Conservation (phyloP, 495 filamentous ascomycete genomes). For the Neurospora terricola region DNA sequence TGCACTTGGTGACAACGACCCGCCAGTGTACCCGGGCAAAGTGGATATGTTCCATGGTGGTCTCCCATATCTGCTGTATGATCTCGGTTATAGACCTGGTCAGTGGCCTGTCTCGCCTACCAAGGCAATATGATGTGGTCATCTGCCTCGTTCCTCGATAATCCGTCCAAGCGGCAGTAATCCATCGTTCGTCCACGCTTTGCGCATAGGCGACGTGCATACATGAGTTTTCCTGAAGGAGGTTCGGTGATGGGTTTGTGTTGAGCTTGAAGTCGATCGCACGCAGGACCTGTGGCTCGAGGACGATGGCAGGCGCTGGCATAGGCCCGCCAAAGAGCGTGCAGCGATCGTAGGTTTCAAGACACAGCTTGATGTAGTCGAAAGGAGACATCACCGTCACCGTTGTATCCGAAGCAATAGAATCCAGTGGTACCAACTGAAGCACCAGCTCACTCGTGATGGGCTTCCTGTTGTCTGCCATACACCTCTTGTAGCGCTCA, state of each 20-base stretch:
- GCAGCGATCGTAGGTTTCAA: conserved; percentile 85
- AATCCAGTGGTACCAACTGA: conserved; percentile 68
- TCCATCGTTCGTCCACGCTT: conserved; percentile 75
- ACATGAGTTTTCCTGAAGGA: conserved; percentile 72
- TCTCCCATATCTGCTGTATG: conserved; percentile 73
- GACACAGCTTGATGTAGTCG: conserved; percentile 57
- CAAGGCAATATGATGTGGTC: conserved; percentile 69
- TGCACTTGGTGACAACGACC: conserved; percentile 64
- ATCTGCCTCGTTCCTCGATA: conserved; percentile 67
- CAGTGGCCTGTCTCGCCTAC: conserved; percentile 47
- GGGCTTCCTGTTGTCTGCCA: conserved; percentile 40
- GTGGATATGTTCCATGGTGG: conserved; percentile 67
- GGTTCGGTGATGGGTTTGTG: conserved; percentile 53
- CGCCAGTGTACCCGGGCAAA: conserved; percentile 67
- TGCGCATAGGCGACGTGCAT: conserved; percentile 82
- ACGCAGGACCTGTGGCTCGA: conserved; percentile 63
- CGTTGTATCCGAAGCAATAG: conserved; percentile 54
- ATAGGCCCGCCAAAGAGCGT: conserved; percentile 41
- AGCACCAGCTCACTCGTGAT: conserved; percentile 61
- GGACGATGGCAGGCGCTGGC: conserved; percentile 61
- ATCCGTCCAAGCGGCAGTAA: conserved; percentile 89
- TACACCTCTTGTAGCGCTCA: conserved; percentile 51
- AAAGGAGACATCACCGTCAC: conserved; percentile 58
- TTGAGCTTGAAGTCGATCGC: conserved; percentile 71
- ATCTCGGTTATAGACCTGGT: conserved; percentile 52